A percentile compares a stretch with the other conserved stretches of the same genome.
Conservation (phyloP, 495 filamentous ascomycete species). For the Penicillium bovifimosum region DNA sequence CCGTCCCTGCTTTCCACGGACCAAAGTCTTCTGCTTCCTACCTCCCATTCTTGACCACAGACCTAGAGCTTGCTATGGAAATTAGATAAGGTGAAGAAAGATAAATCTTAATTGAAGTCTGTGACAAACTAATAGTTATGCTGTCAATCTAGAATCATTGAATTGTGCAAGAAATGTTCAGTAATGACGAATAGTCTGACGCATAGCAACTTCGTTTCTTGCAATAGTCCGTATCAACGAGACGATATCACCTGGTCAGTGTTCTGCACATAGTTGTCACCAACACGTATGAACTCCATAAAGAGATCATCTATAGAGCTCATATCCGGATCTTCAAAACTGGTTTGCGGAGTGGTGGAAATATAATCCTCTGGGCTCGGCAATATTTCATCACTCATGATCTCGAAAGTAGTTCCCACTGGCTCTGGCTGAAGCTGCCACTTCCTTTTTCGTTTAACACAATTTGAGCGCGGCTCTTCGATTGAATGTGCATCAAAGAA, state of each 20-base stretch:
- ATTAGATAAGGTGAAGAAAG: no score
- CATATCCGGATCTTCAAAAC: background rate
- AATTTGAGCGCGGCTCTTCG: slow-evolving; percentile 9
- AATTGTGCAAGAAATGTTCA: no score
- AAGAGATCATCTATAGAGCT: background rate
- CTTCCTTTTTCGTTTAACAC: slow-evolving; percentile 5
- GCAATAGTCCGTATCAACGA: no score
- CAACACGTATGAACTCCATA: background rate
- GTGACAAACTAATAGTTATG: no score
- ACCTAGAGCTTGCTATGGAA: no score
- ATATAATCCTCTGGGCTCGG: background rate
- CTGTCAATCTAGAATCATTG: no score
- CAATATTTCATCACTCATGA: background rate
- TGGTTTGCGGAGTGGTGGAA: background rate
- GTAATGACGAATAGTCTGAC: no score
- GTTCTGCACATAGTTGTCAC: background rate
- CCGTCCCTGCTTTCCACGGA: no score
- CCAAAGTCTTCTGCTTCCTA: no score
- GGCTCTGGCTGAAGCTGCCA: slow-evolving; percentile 1
- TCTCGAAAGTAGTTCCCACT: background rate
- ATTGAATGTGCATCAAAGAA: slow-evolving; percentile 8
- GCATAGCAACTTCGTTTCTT: no score
- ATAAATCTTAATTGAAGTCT: no score
- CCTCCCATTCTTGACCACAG: no score
- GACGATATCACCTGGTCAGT: background rate